These are phyloP conservation scores for Lanzia echinophila DNA, from an alignment of 2,329 filamentous ascomycete species.

Conservation along the genomic window DNA sequence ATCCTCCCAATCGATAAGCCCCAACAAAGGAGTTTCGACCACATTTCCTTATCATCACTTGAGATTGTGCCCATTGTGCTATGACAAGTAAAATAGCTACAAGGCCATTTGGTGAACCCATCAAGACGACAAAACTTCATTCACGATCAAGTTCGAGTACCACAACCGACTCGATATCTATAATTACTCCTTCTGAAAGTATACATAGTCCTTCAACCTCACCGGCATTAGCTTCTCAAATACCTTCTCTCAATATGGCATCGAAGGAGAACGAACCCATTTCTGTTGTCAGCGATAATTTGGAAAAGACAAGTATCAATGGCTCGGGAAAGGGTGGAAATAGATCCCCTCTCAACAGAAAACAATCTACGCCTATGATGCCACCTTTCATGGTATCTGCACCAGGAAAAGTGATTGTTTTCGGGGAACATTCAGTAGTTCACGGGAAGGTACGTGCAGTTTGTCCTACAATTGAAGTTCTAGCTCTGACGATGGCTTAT, in stretches of 20 bases:
- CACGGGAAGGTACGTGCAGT: conserved; percentile 70
- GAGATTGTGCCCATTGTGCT: neutral
- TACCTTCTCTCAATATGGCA: neutral
- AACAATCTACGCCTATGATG: conserved; percentile 60
- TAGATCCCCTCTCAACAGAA: conserved; percentile 35
- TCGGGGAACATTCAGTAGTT: conserved; percentile 96
- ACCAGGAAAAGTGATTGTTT: conserved; percentile 96
- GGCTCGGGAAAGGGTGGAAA: conserved; percentile 11
- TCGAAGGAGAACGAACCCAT: neutral
- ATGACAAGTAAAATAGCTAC: conserved; percentile 4
- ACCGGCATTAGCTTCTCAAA: conserved; percentile 9
- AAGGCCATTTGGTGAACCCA: neutral
- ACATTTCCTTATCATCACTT: neutral
- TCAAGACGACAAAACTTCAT: conserved; percentile 3
- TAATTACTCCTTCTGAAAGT: conserved; percentile 9
- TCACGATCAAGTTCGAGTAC: conserved; percentile 9
- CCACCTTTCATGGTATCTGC: conserved; percentile 97
- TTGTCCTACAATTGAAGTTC: neutral
- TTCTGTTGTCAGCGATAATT: conserved; percentile 2
- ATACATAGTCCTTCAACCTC: conserved; percentile 10
- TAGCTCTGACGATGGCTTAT: neutral
- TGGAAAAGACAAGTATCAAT: conserved; percentile 14
- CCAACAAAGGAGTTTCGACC: neutral
- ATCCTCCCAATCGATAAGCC: neutral
- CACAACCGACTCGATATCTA: conserved; percentile 6